Conservation (phyloP, 345 rosid species). For the Erucastrum elatum region DNA sequence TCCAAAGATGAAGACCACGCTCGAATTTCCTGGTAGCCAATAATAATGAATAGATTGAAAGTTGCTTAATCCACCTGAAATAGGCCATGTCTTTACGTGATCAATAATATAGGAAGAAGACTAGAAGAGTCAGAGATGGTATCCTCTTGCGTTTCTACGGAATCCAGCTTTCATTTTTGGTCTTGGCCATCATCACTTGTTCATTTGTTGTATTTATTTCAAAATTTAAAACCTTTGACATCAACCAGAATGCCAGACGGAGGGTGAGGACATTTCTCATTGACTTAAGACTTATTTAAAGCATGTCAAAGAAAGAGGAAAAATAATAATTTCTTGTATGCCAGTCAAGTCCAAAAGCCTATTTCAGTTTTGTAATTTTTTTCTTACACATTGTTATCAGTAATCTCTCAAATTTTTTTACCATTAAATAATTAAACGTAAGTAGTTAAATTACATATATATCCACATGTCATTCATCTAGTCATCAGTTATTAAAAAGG, state of each 20-base stretch:
- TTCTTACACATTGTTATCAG: no score
- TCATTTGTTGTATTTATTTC: background rate
- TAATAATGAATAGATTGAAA: background rate
- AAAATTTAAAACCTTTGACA: background rate
- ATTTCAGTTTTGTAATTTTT: background rate
- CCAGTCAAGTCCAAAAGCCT: background rate
- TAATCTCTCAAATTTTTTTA: no score
- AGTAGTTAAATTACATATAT: no score
- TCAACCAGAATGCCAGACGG: background rate
- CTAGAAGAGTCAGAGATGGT: background rate
- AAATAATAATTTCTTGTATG: background rate
- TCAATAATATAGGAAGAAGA: background rate
- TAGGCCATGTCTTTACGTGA: background rate
- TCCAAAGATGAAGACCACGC: background rate
- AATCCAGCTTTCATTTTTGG: background rate
- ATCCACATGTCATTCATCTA: no score
- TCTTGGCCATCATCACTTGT: background rate
- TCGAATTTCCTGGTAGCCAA: background rate
- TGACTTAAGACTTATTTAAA: background rate
- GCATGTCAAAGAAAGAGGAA: background rate
- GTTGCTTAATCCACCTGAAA: background rate
- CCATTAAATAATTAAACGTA: no score
- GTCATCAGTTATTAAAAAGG: no score
- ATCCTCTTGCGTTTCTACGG: background rate
- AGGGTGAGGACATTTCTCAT: background rate